Conservation (phyloP, 2,329 filamentous ascomycete species). For the Colletotrichum plurivorum region DNA sequence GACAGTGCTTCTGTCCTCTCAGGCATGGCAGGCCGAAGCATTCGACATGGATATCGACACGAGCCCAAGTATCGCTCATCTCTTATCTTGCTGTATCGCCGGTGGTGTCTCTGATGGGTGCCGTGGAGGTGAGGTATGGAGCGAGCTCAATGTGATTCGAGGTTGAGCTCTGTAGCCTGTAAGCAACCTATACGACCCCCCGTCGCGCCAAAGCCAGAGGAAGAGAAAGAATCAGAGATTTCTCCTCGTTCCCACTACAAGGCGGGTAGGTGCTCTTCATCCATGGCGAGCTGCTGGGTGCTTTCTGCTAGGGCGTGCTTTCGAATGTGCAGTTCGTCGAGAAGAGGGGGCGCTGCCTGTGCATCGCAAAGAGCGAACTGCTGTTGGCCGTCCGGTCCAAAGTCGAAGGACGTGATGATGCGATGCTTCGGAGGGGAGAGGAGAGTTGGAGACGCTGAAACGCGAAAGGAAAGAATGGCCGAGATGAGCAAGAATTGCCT, state of each 20-base stretch:
- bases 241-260: slow-evolving; percentile 21
- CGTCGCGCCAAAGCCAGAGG: slow-evolving; percentile 15
- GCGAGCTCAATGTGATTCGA: not conserved
- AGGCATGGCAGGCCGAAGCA: not conserved
- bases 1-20: not conserved
- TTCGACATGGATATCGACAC: too few relatives aligned
- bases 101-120: not conserved
- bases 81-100: not conserved
- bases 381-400: slow-evolving; percentile 16
- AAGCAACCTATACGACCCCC: slow-evolving; percentile 3
- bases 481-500: slow-evolving; percentile 34
- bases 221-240: slow-evolving; percentile 25
- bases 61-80: not conserved
- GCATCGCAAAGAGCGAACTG: not conserved
- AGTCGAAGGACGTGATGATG: not conserved
- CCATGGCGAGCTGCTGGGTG: not conserved
- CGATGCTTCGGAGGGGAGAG: slow-evolving; percentile 4
- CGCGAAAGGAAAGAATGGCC: slow-evolving; percentile 31
- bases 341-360: slow-evolving; percentile 1
- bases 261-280: not conserved
- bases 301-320: not conserved
- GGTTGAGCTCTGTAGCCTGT: not conserved
- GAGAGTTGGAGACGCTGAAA: slow-evolving; percentile 13
- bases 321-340: not conserved
- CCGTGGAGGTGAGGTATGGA: not conserved